phyloP scores from a whole-genome alignment of 2,329 filamentous ascomycete genomes.

The Aspergillus uvarum region DNA sequence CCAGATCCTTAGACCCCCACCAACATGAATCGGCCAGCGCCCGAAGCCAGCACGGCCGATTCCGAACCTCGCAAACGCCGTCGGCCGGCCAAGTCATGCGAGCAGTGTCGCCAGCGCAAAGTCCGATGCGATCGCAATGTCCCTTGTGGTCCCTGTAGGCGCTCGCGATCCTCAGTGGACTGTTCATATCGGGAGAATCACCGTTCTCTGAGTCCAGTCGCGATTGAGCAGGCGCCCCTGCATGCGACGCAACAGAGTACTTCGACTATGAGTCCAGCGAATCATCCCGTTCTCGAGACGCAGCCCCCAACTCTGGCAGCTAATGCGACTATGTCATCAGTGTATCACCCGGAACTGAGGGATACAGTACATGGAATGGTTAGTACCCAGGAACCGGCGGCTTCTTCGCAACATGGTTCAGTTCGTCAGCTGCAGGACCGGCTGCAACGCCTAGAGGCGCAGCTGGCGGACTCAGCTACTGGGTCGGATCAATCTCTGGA shows the following conservation, averaged over 20 bases:
- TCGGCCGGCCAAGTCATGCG: constrained; percentile 29
- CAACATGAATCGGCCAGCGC: neutral
- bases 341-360: neutral
- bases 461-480: neutral
- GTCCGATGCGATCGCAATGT: constrained; percentile 30
- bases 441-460: constrained; percentile 10
- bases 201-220: neutral
- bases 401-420: neutral
- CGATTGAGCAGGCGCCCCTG: constrained; percentile 6
- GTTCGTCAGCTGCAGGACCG: constrained; percentile 6
- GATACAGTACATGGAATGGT: neutral
- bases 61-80: constrained; percentile 26
- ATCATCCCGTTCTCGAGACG: neutral
- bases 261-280: neutral
- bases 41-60: constrained; percentile 4
- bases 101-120: constrained; percentile 32
- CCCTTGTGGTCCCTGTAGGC: constrained; percentile 29
- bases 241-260: constrained; percentile 9
- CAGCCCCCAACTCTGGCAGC: neutral
- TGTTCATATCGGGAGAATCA: constrained; percentile 24
- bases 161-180: constrained; percentile 19
- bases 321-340: neutral
- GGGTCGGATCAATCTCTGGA: neutral
- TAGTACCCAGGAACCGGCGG: neutral
- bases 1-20: neutral